Conservation (phyloP, 768 basidiomycete genomes). For the Floccularia luteovirens region DNA sequence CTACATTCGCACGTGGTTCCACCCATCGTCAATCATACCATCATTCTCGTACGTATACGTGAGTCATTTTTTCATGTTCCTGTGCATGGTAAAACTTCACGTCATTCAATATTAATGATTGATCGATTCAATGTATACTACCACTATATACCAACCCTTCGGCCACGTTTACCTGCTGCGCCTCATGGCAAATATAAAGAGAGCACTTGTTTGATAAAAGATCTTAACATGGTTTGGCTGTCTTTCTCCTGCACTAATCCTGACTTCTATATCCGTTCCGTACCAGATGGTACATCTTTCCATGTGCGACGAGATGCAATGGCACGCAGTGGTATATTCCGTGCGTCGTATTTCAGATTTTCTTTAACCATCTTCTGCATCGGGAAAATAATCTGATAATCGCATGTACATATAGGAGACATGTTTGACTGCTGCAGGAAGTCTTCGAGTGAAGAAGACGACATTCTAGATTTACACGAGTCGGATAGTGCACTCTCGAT, state of each 20-base stretch:
- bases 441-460: conserved; percentile 10
- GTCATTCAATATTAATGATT: too few relatives aligned
- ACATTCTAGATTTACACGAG: conserved; percentile 50
- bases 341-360: conserved; percentile 27
- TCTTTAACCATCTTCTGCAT: conserved; percentile 2
- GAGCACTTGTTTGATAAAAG: conserved; percentile 3
- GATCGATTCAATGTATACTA: too few relatives aligned
- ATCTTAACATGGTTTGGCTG: conserved; percentile 18
- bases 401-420: conserved; percentile 46
- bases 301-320: conserved; percentile 41
- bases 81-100: too few relatives aligned
- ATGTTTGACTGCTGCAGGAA: conserved; percentile 60
- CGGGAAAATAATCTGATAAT: conserved; percentile 8
- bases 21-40: conserved; percentile 3
- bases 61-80: too few relatives aligned
- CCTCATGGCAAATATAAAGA: conserved; percentile 6
- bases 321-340: conserved; percentile 52
- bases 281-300: conserved; percentile 42
- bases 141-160: too few relatives aligned
- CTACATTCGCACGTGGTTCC: conserved; percentile 11
- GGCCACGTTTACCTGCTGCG: conserved; percentile 16
- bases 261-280: conserved; percentile 50
- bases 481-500: conserved; percentile 35
- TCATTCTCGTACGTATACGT: conserved; percentile 22
- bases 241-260: conserved; percentile 38